A percentile compares a stretch with the other conserved stretches of the same genome.
phyloP scores from a whole-genome alignment of 352 stramenopile species.

The Sclerospora graminicola region DNA sequence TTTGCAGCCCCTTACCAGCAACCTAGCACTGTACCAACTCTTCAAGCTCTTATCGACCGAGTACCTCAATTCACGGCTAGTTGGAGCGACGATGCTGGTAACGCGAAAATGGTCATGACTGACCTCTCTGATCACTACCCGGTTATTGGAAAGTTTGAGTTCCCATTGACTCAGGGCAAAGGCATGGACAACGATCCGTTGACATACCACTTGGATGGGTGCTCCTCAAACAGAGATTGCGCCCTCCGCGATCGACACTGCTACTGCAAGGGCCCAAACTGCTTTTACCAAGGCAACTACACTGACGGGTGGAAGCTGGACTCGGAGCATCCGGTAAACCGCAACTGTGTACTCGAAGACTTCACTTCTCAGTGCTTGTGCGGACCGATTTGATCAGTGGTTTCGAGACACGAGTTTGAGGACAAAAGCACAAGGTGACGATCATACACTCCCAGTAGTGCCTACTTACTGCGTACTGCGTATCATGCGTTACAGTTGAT shows the following conservation, averaged over 20 bases:
- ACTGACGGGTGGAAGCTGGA: slow-evolving; percentile 37
- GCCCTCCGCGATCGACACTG: slow-evolving; percentile 58
- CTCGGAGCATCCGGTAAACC: slow-evolving; percentile 59
- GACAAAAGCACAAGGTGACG: too few relatives aligned
- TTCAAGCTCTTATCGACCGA: slow-evolving; percentile 48
- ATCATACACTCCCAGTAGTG: too few relatives aligned
- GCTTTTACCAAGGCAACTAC: slow-evolving; percentile 52
- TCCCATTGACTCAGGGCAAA: slow-evolving; percentile 32
- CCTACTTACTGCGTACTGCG: too few relatives aligned
- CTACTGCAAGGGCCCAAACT: slow-evolving; percentile 56
- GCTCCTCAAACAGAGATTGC: slow-evolving; percentile 37
- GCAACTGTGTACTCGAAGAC: slow-evolving; percentile 66
- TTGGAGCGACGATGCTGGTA: slow-evolving; percentile 48
- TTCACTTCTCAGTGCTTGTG: slow-evolving; percentile 52
- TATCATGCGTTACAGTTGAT: too few relatives aligned
- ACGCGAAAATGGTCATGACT: slow-evolving; percentile 42
- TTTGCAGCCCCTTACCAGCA: slow-evolving; percentile 62
- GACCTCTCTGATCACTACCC: slow-evolving; percentile 78
- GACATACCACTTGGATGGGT: slow-evolving; percentile 35
- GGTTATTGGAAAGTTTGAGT: slow-evolving; percentile 58
- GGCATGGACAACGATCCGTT: slow-evolving; percentile 38
- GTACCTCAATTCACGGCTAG: slow-evolving; percentile 45
- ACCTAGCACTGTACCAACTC: slow-evolving; percentile 32
- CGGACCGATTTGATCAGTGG: slow-evolving; percentile 52
- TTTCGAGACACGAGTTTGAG: too few relatives aligned